phyloP scores from a whole-genome alignment of 2,329 filamentous ascomycete species.

The Pleurostoma richardsiae region DNA sequence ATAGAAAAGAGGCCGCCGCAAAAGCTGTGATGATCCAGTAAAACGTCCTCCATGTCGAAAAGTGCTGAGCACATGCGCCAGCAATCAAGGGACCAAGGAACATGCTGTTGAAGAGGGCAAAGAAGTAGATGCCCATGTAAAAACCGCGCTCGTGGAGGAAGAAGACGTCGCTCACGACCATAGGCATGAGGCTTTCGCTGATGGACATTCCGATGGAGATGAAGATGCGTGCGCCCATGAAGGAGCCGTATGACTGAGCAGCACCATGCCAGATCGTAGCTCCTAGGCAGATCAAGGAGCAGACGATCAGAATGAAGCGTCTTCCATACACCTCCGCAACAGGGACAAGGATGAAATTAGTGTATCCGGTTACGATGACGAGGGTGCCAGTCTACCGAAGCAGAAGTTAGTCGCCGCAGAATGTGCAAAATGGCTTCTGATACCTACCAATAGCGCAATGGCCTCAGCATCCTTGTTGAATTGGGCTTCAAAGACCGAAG shows the following conservation, averaged over 20 bases:
- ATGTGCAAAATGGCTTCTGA: not conserved
- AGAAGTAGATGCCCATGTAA: not conserved
- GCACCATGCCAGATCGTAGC: conserved; percentile 10
- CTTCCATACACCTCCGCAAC: not conserved
- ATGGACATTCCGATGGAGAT: conserved; percentile 57
- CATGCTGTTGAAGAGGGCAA: not conserved
- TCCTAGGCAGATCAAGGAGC: conserved; percentile 1
- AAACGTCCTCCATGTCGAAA: not conserved
- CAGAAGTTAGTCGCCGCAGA: not conserved
- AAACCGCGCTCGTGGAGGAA: conserved; percentile 55
- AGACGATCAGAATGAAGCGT: not conserved
- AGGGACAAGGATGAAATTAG: not conserved
- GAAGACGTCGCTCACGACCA: conserved; percentile 56
- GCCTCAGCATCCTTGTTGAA: not conserved
- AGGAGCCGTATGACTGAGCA: conserved; percentile 42
- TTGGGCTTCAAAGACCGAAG: not conserved
- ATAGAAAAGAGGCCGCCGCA: not conserved
- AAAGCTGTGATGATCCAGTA: not conserved
- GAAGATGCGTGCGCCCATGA: conserved; percentile 55
- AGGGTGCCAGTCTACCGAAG: not conserved
- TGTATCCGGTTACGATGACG: not conserved
- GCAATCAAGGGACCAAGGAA: not conserved
- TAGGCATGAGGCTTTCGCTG: conserved; percentile 52
- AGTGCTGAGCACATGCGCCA: not conserved
- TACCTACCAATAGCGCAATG: not conserved